Base-by-base conservation (phyloP, 1,284 basidiomycete species). In the Lignosus rhinocerotis region DNA sequence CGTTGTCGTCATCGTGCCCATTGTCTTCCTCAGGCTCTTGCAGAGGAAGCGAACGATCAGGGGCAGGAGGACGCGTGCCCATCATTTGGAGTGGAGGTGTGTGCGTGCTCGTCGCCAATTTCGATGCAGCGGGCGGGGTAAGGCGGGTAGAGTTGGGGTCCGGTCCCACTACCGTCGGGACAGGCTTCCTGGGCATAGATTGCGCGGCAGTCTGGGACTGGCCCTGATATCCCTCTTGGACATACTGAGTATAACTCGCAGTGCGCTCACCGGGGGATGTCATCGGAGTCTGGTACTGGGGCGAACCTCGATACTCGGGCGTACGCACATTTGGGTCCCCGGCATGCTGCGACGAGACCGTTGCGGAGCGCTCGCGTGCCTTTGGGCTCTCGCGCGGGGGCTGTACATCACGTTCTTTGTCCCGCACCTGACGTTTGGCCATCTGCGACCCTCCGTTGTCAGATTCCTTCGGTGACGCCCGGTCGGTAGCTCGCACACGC, bases 1-100 rank as follows among this genome's bases (percentile, higher is more conserved):
- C 56, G 59, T 70, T 65, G 31, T 63, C 58, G 46, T 56, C 65
- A 34, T 70, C 66, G 52, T 70, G 67, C 42, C 72, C 69, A 10
- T 78, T 72, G 61, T 89, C 86, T 64, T 90, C 88, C 65, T 90
- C 88, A 30, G 80, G 78, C 63, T 91, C 88, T 70, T 92, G 88
- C 2, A 91, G 81, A 6, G 89, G 90, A 30, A 92, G 76, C 33
- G 88, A 88, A 47, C 86, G 80, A 69, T 89, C 88, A 2, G 88
- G 84, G n/a, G 84, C 88, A 2, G 88, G 84, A n/a, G 84, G 84
- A 34, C 86, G 83, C 3, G 78, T 76, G 59, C 78, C 77, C 64
- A 80, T 76, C 6, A 79, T 70, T 64, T 84, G 85, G 45, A 79
- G 62, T 6, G 86, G 85, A 0, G 85, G 83, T 0, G 84, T 83